Conservation (phyloP, 305 asterid species). For the Solanum hybrid region DNA sequence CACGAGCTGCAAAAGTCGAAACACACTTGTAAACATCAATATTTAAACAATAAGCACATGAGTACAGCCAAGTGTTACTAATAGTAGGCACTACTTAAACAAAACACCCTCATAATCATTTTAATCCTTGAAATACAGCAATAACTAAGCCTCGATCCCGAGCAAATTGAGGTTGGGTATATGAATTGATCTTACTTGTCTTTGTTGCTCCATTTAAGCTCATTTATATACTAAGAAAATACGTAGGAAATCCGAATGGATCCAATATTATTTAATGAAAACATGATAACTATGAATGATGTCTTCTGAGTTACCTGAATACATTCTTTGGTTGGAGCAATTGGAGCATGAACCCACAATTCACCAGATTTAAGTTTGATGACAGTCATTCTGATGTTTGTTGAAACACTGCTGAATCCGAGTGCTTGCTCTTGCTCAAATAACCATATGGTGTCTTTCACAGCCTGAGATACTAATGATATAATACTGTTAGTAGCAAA, state of each 20-base stretch:
- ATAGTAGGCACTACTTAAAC: background rate
- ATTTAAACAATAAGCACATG: background rate
- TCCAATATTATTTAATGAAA: background rate
- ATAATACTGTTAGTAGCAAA: slow-evolving; percentile 11
- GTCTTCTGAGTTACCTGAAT: slow-evolving; percentile 45
- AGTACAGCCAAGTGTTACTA: background rate
- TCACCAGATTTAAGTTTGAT: slow-evolving; percentile 89
- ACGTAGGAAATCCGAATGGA: background rate
- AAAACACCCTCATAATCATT: background rate
- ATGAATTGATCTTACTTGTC: background rate
- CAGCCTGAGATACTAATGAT: slow-evolving; percentile 45
- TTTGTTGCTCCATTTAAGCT: background rate
- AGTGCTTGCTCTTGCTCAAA: slow-evolving; percentile 96
- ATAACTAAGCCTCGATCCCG: background rate
- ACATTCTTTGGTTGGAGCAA: slow-evolving; percentile 93
- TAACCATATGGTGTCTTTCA: slow-evolving; percentile 63
- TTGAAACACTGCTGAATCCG: slow-evolving; percentile 92
- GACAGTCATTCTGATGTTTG: slow-evolving; percentile 86
- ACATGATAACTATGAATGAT: background rate
- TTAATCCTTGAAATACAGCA: background rate
- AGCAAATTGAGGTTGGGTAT: background rate
- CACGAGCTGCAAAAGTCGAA: slow-evolving; percentile 51
- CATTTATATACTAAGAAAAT: background rate
- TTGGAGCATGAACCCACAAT: slow-evolving; percentile 93
- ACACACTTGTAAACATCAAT: background rate